phyloP scores from a whole-genome alignment of 495 filamentous ascomycete species.

The Rusavskia elegans region DNA sequence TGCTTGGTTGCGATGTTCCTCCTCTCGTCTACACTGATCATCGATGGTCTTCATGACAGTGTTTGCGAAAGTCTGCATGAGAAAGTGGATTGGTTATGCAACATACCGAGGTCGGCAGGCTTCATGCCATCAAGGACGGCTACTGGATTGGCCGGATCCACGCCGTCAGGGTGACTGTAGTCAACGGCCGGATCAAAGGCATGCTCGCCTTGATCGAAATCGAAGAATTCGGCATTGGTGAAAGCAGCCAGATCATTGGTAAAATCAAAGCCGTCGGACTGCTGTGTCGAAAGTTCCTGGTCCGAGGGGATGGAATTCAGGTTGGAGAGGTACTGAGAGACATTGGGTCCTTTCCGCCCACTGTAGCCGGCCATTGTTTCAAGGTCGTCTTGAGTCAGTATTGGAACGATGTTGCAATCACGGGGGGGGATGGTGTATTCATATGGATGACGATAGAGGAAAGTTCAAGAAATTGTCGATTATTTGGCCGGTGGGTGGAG shows the following conservation, averaged over 20 bases:
- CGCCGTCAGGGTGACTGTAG: conserved; percentile 21
- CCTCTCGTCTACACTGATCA: no score
- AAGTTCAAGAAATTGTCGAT: no score
- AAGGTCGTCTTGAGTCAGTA: background rate
- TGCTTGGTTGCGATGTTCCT: no score
- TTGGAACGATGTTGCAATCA: background rate
- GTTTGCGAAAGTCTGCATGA: no score
- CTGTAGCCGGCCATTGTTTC: conserved; percentile 46
- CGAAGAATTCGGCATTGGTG: conserved; percentile 87
- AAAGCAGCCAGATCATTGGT: conserved; percentile 75
- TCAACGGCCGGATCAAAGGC: conserved; percentile 19
- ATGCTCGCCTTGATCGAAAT: conserved; percentile 53
- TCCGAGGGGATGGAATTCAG: conserved; percentile 62
- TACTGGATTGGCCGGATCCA: background rate
- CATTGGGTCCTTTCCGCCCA: conserved; percentile 59
- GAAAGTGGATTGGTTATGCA: no score
- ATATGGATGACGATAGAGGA: no score
- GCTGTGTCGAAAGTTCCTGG: conserved; percentile 45
- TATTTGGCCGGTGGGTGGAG: no score
- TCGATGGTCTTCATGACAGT: no score
- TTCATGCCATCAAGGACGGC: background rate
- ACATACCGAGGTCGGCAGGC: background rate
- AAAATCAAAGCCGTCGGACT: conserved; percentile 40
- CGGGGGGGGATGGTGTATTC: background rate
- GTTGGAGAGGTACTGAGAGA: conserved; percentile 76